Conservation (phyloP, 176 grass and related monocot species). For the Aegilops bicornis region DNA sequence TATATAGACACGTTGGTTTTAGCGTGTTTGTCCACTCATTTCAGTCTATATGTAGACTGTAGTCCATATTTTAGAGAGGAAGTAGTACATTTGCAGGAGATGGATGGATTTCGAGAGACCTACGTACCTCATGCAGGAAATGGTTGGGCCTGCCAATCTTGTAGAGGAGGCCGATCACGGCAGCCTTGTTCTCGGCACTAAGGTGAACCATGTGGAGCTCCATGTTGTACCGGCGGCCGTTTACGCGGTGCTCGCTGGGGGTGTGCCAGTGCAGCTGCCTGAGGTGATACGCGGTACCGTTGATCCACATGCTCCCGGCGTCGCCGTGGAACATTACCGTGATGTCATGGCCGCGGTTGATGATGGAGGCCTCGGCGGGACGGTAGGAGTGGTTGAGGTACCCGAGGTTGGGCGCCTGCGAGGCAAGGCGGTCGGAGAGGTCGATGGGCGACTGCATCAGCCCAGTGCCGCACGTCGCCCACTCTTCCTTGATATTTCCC, state of each 20-base stretch:
- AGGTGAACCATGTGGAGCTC: constrained; percentile 79
- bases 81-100: not conserved
- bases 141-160: constrained; percentile 26
- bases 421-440: constrained; percentile 27
- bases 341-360: constrained; percentile 73
- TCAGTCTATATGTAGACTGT: too few relatives aligned
- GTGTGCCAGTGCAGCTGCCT: constrained; percentile 74
- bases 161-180: constrained; percentile 64
- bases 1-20: too few relatives aligned
- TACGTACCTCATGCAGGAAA: constrained; percentile 44
- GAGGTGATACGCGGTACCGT: constrained; percentile 53
- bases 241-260: constrained; percentile 70
- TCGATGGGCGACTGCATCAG: constrained; percentile 73
- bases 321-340: constrained; percentile 41
- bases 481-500: constrained; percentile 54
- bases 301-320: constrained; percentile 56
- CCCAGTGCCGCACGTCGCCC: constrained; percentile 56
- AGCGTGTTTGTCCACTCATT: too few relatives aligned
- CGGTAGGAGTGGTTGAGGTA: constrained; percentile 52
- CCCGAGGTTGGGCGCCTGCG: constrained; percentile 27
- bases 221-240: constrained; percentile 46
- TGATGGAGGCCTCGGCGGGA: constrained; percentile 38
- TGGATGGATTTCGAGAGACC: not conserved
- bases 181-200: constrained; percentile 35
- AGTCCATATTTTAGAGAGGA: too few relatives aligned